Conservation (phyloP, 176 grass and related monocot genomes). For the Oryza glaberrima region DNA sequence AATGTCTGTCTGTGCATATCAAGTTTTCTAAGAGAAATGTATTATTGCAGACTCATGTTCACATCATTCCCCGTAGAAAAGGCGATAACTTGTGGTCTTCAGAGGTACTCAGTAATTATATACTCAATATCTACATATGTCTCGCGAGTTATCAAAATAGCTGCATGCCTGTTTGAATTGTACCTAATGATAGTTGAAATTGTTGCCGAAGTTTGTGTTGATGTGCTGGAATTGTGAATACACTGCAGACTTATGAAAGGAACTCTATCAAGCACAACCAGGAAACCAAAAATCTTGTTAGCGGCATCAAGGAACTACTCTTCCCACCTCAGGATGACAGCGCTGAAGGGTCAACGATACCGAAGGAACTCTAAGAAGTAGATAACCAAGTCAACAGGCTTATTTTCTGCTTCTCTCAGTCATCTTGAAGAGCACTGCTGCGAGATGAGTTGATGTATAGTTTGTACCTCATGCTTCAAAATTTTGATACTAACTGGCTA, state of each 20-base stretch:
- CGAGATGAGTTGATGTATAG: slow-evolving; percentile 39
- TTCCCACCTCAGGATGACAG: slow-evolving; percentile 30
- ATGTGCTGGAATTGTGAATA: slow-evolving; percentile 23
- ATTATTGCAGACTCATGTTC: slow-evolving; percentile 79
- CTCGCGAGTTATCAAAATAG: not conserved
- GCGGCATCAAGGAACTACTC: slow-evolving; percentile 60
- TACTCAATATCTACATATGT: not conserved
- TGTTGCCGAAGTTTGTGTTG: not conserved
- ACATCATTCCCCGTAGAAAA: slow-evolving; percentile 78
- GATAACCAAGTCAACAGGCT: slow-evolving; percentile 12
- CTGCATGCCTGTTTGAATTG: not conserved
- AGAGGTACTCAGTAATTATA: slow-evolving; percentile 54
- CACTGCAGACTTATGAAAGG: slow-evolving; percentile 67
- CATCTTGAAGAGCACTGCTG: slow-evolving; percentile 31
- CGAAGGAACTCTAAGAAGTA: slow-evolving; percentile 46
- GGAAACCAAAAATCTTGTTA: slow-evolving; percentile 64
- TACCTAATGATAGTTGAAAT: not conserved
- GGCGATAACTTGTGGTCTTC: slow-evolving; percentile 76
- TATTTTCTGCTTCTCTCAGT: not conserved
- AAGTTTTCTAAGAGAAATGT: slow-evolving; percentile 27
- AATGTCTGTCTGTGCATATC: not conserved
- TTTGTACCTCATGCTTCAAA: slow-evolving; percentile 15
- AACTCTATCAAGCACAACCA: slow-evolving; percentile 45
- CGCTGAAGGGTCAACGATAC: slow-evolving; percentile 20
- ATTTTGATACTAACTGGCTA: slow-evolving; percentile 35